Conservation (phyloP, 2,329 filamentous ascomycete species). For the Colletotrichum sp. region DNA sequence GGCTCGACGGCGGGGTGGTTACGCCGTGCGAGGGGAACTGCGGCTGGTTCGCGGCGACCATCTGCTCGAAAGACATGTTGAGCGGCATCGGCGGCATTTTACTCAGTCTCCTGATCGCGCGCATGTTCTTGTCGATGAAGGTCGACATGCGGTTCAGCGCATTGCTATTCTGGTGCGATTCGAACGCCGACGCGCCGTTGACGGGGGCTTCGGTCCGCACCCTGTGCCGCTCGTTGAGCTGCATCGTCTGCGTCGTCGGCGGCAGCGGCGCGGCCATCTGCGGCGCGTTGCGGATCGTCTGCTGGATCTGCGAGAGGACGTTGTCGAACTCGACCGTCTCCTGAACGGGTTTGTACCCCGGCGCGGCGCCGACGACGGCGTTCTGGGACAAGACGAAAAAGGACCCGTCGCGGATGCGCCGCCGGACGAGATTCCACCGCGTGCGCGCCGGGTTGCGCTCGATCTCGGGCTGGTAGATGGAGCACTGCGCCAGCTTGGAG, state of each 20-base stretch:
- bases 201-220: slow-evolving; percentile 35
- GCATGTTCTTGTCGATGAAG: slow-evolving; percentile 48
- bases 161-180: slow-evolving; percentile 44
- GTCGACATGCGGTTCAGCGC: slow-evolving; percentile 49
- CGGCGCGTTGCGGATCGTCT: slow-evolving; percentile 31
- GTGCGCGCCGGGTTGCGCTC: slow-evolving; percentile 58
- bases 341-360: slow-evolving; percentile 30
- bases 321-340: slow-evolving; percentile 48
- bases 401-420: slow-evolving; percentile 53
- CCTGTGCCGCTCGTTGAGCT: slow-evolving; percentile 47
- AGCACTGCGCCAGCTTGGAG: slow-evolving; percentile 51
- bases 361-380: slow-evolving; percentile 32
- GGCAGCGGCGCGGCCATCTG: slow-evolving; percentile 18
- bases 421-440: slow-evolving; percentile 54
- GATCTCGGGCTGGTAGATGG: slow-evolving; percentile 55
- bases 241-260: slow-evolving; percentile 25
- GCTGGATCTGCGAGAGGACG: slow-evolving; percentile 47
- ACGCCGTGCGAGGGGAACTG: slow-evolving; percentile 14
- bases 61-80: slow-evolving; percentile 34
- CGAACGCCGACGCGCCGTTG: slow-evolving; percentile 41
- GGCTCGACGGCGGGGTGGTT: slow-evolving; percentile 37
- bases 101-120: slow-evolving; percentile 46
- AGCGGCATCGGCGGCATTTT: slow-evolving; percentile 37
- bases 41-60: slow-evolving; percentile 29
- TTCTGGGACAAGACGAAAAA: slow-evolving; percentile 53